Evolutionary conservation across 1,139 yeast species (phyloP).

Genomic region (Candida frijolesensis): DNA sequence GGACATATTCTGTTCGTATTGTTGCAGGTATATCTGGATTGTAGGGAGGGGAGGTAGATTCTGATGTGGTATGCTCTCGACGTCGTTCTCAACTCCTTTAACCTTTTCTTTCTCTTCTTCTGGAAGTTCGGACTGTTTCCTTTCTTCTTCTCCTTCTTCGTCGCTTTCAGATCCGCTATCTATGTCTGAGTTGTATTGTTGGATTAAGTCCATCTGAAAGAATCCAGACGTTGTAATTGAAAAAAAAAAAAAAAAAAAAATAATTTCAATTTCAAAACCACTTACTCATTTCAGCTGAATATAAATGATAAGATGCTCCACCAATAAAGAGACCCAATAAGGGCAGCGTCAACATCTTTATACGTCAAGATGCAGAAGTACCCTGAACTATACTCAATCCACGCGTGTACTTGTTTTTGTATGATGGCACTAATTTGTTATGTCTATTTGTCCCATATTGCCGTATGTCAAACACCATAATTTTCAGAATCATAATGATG

Average conservation of each 20-base stretch:
- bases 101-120: not conserved
- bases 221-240: not conserved
- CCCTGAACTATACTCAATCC: too few relatives aligned
- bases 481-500: not conserved
- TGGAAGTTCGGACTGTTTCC: not conserved
- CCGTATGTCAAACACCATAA: too few relatives aligned
- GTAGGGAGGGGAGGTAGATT: slow-evolving; percentile 9
- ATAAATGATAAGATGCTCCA: too few relatives aligned
- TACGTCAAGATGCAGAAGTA: too few relatives aligned
- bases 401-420: too few relatives aligned
- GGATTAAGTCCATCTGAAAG: slow-evolving; percentile 14
- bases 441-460: too few relatives aligned
- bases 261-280: not conserved
- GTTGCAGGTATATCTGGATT: slow-evolving; percentile 16
- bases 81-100: not conserved
- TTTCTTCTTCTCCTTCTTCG: not conserved
- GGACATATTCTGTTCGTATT: slow-evolving; percentile 11
- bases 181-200: slow-evolving; percentile 14
- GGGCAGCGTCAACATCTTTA: too few relatives aligned
- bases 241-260: not conserved
- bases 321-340: too few relatives aligned
- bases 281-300: too few relatives aligned
- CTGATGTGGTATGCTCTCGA: not conserved
- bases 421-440: too few relatives aligned
- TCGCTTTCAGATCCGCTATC: slow-evolving; percentile 10